Evolutionary conservation across 2,329 filamentous ascomycete species (phyloP).

Genomic region (Colletotrichum abscissum): DNA sequence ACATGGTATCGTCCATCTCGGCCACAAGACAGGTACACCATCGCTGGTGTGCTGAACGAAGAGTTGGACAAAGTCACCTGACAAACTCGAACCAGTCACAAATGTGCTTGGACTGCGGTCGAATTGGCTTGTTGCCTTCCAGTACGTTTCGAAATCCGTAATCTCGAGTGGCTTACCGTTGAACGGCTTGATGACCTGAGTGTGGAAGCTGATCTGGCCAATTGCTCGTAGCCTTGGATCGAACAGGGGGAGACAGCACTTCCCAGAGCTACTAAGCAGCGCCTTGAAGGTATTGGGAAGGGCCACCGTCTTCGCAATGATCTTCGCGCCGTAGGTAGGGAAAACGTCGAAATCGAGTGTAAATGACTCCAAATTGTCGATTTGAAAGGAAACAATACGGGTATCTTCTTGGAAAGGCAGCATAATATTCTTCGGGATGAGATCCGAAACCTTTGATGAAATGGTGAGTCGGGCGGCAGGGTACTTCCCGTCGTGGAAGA

Average conservation of each 20-base stretch:
- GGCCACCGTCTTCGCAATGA: constrained; percentile 95
- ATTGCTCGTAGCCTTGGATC: constrained; percentile 92
- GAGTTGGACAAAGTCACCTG: constrained; percentile 92
- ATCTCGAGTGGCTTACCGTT: constrained; percentile 93
- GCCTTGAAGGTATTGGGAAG: constrained; percentile 87
- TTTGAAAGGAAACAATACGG: constrained; percentile 92
- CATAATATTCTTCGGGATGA: constrained; percentile 96
- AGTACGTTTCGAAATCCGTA: constrained; percentile 98
- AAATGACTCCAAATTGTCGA: constrained; percentile 93
- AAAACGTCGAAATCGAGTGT: constrained; percentile 98
- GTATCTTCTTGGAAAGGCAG: constrained; percentile 97
- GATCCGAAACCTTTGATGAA: constrained; percentile 93
- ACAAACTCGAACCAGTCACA: constrained; percentile 93
- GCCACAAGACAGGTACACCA: constrained; percentile 87
- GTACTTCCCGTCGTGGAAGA: constrained; percentile 97
- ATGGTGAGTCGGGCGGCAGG: constrained; percentile 95
- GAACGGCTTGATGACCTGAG: constrained; percentile 97
- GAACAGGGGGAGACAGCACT: constrained; percentile 89
- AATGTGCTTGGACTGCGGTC: constrained; percentile 87
- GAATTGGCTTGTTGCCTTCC: constrained; percentile 96
- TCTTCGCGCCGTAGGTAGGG: constrained; percentile 95
- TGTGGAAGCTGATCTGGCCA: constrained; percentile 92
- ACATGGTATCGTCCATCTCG: constrained; percentile 82
- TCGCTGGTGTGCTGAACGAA: constrained; percentile 94
- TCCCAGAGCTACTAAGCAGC: constrained; percentile 78